Evolutionary conservation across 768 basidiomycete species (phyloP).

Genomic region (Hydnomerulius pinastri): DNA sequence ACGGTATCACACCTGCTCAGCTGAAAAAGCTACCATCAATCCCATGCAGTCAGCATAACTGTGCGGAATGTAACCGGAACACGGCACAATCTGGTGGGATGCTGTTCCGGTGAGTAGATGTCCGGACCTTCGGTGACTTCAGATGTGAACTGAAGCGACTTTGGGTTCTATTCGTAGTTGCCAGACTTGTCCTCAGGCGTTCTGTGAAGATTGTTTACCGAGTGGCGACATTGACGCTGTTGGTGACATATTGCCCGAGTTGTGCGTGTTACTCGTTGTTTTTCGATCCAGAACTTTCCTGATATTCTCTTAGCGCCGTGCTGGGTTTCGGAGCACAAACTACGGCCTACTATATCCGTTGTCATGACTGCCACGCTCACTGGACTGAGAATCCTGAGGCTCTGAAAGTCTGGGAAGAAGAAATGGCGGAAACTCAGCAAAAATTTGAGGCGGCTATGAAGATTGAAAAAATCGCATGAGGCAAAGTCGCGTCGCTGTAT

Average conservation of each 20-base stretch:
- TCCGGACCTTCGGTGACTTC: not conserved
- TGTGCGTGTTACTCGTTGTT: slow-evolving; percentile 39
- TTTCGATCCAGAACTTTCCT: slow-evolving; percentile 2
- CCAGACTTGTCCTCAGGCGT: slow-evolving; percentile 58
- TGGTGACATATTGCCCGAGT: slow-evolving; percentile 59
- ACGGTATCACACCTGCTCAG: slow-evolving; percentile 38
- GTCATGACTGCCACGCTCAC: slow-evolving; percentile 47
- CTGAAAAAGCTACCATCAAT: slow-evolving; percentile 27
- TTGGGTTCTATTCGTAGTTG: slow-evolving; percentile 38
- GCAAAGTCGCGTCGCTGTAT: not conserved
- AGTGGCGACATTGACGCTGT: slow-evolving; percentile 49
- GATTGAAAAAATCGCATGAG: not conserved
- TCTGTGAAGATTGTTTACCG: slow-evolving; percentile 64
- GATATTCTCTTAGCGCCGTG: slow-evolving; percentile 33
- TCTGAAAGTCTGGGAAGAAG: slow-evolving; percentile 47
- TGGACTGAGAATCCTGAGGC: slow-evolving; percentile 36
- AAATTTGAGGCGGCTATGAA: slow-evolving; percentile 29
- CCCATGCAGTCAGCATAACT: slow-evolving; percentile 53
- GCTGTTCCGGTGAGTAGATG: slow-evolving; percentile 49
- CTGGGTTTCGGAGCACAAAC: slow-evolving; percentile 39
- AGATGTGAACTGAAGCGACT: not conserved
- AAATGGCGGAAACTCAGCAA: slow-evolving; percentile 39
- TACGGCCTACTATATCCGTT: slow-evolving; percentile 51
- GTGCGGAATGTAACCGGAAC: slow-evolving; percentile 43
- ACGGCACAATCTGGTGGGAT: slow-evolving; percentile 55